Percentiles rank a stretch among this genome's conserved stretches.
Conservation (phyloP, 768 basidiomycete genomes). For the Auricularia sp. region DNA sequence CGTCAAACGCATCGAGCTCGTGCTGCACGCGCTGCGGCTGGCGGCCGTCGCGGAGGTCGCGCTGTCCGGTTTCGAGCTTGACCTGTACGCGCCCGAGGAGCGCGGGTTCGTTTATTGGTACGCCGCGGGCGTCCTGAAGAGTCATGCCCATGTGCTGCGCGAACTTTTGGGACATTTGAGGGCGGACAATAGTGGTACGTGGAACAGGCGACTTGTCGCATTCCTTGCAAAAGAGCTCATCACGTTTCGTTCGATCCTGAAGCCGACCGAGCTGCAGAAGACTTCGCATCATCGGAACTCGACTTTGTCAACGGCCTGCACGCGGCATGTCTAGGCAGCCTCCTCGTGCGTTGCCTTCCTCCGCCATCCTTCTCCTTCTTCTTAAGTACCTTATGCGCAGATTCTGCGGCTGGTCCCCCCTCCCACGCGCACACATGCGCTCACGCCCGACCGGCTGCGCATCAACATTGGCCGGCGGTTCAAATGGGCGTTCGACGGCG, state of each 20-base stretch:
- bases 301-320: slow-evolving; percentile 27
- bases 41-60: slow-evolving; percentile 55
- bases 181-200: neutral
- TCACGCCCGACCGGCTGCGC: slow-evolving; percentile 39
- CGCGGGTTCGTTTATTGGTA: slow-evolving; percentile 73
- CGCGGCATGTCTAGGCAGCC: slow-evolving; percentile 41
- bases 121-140: slow-evolving; percentile 42
- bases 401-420: slow-evolving; percentile 26
- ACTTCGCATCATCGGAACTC: neutral
- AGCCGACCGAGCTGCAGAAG: slow-evolving; percentile 26
- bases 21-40: slow-evolving; percentile 38
- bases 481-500: slow-evolving; percentile 64
- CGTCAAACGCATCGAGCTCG: neutral
- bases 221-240: neutral
- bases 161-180: slow-evolving; percentile 1
- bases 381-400: slow-evolving; percentile 28
- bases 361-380: slow-evolving; percentile 34
- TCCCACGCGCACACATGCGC: slow-evolving; percentile 34
- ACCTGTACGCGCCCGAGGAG: slow-evolving; percentile 60
- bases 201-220: neutral
- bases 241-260: slow-evolving; percentile 28
- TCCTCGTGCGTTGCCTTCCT: slow-evolving; percentile 46
- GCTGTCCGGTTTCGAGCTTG: slow-evolving; percentile 66
- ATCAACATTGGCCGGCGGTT: slow-evolving; percentile 57
- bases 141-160: slow-evolving; percentile 23